Evolutionary conservation across 805 yeast species (phyloP).

Genomic region (Saccharomyces eubayanus): DNA sequence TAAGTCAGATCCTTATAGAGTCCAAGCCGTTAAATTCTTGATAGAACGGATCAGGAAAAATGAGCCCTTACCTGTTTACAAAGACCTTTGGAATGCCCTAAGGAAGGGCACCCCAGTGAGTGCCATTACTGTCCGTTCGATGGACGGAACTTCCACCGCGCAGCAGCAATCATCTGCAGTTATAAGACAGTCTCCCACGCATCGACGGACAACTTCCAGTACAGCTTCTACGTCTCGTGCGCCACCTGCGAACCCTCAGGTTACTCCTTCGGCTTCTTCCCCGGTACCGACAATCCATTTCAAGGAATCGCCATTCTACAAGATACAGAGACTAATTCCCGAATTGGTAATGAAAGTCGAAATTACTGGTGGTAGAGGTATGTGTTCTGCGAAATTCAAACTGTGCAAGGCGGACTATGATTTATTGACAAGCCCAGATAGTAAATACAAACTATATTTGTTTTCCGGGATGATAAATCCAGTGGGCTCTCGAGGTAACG

Average conservation of each 20-base stretch:
- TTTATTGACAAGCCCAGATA: slow-evolving; percentile 27
- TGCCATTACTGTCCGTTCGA: not conserved
- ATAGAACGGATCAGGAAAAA: slow-evolving; percentile 33
- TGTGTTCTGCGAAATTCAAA: slow-evolving; percentile 35
- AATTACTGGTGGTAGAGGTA: slow-evolving; percentile 39
- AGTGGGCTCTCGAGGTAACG: slow-evolving; percentile 41
- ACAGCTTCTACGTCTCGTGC: not conserved
- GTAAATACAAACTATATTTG: slow-evolving; percentile 38
- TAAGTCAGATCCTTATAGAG: slow-evolving; percentile 36
- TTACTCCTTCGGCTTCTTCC: not conserved
- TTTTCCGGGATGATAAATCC: slow-evolving; percentile 44
- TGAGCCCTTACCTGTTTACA: slow-evolving; percentile 35
- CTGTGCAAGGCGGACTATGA: slow-evolving; percentile 37
- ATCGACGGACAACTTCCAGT: not conserved
- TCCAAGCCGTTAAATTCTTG: slow-evolving; percentile 39
- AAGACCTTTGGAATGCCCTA: slow-evolving; percentile 20
- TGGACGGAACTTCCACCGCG: not conserved
- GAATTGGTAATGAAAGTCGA: slow-evolving; percentile 31
- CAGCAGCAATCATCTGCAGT: not conserved
- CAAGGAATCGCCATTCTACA: slow-evolving; percentile 49
- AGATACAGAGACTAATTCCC: slow-evolving; percentile 42
- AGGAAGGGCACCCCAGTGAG: slow-evolving; percentile 5
- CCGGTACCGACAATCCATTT: slow-evolving; percentile 25
- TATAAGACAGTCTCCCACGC: not conserved
- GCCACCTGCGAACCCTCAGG: not conserved